Conservation (phyloP, 108 stramenopile genomes). For the Skeletonema potamos region DNA sequence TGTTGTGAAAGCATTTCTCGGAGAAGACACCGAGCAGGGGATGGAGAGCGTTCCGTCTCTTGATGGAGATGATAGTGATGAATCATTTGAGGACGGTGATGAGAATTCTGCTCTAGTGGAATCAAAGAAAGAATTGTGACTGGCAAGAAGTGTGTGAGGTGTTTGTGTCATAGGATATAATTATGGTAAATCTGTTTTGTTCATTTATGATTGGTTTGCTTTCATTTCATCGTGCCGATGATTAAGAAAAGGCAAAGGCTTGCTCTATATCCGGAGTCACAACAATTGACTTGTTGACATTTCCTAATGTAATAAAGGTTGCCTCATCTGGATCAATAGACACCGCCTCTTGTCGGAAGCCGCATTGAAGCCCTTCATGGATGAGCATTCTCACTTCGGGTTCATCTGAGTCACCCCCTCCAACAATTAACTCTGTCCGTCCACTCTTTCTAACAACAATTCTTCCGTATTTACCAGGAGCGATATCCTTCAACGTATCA, state of each 20-base stretch:
- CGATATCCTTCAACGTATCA: constrained; percentile 56
- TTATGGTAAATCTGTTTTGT: neutral
- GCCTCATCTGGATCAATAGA: constrained; percentile 61
- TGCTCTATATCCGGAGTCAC: constrained; percentile 71
- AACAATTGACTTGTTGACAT: constrained; percentile 74
- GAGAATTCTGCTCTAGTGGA: neutral
- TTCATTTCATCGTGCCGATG: no score
- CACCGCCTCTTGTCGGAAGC: constrained; percentile 84
- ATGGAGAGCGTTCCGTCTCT: neutral
- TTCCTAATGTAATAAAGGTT: constrained; percentile 62
- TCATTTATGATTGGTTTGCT: neutral
- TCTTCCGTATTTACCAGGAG: constrained; percentile 73
- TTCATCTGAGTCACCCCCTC: constrained; percentile 46
- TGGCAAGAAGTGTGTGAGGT: neutral
- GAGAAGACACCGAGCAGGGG: neutral
- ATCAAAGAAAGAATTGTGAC: neutral
- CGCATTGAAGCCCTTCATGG: constrained; percentile 78
- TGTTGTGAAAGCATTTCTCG: neutral
- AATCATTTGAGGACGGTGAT: neutral
- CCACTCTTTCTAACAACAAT: constrained; percentile 84
- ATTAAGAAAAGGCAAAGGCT: neutral
- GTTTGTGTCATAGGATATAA: neutral
- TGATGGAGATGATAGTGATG: constrained; percentile 1
- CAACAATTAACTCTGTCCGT: constrained; percentile 70
- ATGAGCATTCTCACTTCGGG: constrained; percentile 66